Evolutionary conservation across 345 rosid genomes (phyloP).

Genomic region (Anacardium occidentale): DNA sequence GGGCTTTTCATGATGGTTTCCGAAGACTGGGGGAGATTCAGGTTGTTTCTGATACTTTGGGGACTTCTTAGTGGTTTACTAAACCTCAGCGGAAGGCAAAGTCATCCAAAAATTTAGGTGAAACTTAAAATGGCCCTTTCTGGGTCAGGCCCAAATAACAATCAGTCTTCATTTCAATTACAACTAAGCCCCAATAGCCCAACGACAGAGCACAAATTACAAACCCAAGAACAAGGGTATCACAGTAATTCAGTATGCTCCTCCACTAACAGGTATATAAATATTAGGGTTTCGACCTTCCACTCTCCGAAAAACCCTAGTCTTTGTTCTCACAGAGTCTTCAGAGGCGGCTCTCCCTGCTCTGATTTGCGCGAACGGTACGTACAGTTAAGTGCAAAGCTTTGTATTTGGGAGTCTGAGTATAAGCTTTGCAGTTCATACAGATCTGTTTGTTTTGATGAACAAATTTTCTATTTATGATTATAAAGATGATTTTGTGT

Average conservation of each 20-base stretch:
- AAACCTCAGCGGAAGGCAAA: no score
- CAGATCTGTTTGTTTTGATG: neutral
- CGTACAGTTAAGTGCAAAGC: neutral
- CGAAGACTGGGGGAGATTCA: no score
- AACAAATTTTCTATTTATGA: neutral
- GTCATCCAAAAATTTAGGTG: no score
- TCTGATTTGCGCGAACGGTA: conserved; percentile 10
- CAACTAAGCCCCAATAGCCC: neutral
- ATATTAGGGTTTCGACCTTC: neutral
- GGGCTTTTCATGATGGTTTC: no score
- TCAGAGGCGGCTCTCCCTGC: conserved; percentile 14
- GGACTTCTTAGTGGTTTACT: no score
- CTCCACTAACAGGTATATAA: neutral
- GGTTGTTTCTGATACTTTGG: no score
- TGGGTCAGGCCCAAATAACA: no score
- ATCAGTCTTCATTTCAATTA: no score
- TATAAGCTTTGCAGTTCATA: neutral
- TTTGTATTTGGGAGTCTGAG: neutral
- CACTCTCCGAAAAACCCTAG: conserved; percentile 10
- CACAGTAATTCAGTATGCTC: neutral
- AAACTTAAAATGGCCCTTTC: no score
- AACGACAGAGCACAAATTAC: no score
- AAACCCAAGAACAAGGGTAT: neutral
- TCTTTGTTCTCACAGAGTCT: neutral
- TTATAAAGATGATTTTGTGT: no score